These are phyloP conservation scores for Knufia fluminis DNA, from an alignment of 2,329 filamentous ascomycete genomes.

Conservation along the genomic window DNA sequence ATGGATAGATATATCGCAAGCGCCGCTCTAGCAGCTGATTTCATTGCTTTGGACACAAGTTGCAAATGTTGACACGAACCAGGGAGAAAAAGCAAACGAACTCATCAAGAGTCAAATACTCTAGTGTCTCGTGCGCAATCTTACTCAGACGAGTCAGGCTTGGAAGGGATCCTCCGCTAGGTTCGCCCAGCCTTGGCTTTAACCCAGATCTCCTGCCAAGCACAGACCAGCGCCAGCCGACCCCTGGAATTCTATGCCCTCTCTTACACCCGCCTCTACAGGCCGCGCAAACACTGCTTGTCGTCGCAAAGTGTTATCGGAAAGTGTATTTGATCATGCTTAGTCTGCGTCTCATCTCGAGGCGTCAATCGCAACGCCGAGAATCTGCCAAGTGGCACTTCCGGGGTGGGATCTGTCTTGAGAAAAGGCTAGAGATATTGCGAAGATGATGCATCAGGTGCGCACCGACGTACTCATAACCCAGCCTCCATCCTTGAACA, in stretches of 20 bases:
- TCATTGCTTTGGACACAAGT: too few species aligned
- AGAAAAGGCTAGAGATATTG: not conserved
- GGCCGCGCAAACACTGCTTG: not conserved
- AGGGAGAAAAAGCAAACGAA: too few species aligned
- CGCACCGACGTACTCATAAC: not conserved
- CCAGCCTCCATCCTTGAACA: conserved; percentile 2
- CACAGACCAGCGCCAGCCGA: not conserved
- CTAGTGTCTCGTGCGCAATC: conserved; percentile 1
- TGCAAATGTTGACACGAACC: too few species aligned
- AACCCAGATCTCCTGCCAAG: not conserved
- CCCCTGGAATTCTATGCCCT: not conserved
- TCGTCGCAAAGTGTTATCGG: too few species aligned
- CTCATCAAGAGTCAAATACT: not conserved
- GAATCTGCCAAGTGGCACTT: not conserved
- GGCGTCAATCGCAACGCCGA: not conserved
- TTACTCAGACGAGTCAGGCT: not conserved
- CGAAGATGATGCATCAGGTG: not conserved
- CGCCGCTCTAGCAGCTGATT: too few species aligned
- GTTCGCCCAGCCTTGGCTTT: conserved; percentile 1
- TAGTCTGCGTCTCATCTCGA: not conserved
- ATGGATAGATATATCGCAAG: too few species aligned
- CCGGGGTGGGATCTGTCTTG: not conserved
- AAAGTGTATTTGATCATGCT: too few species aligned
- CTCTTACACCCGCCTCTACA: not conserved
- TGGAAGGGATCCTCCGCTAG: conserved; percentile 1